Evolutionary conservation across 371 early-diverging fungal genomes (phyloP), one percentile per base, ranked within the genome.

Genomic region (Mucor sp.): DNA sequence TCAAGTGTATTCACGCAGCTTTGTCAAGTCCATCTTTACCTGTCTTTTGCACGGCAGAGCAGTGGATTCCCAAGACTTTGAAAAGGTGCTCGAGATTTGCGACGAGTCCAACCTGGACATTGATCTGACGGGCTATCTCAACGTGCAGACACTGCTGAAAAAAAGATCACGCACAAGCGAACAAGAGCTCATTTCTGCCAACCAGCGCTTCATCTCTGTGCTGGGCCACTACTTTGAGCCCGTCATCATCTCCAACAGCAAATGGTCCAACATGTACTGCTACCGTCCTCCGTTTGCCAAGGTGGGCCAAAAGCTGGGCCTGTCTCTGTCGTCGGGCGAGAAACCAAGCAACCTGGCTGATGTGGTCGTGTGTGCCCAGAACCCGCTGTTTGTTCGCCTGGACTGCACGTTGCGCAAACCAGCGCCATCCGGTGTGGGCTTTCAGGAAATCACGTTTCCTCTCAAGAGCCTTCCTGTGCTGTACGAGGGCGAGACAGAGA

Each of bases 101-200:
- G 80, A 84, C 25, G 86, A 90, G 58, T 82, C 86, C 1, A 77
- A 78, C n/a, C 71, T 93, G 32, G 89, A 90, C 58, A 87, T 93
- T 60, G 91, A 93, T 67, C 73, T 94, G 11, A 92, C 94, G 1
- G 86, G 83, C 0, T 92, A 89, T 65, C 67, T 94, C 2, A 93
- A 94, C 66, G 90, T 89, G 0, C 83, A 90, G 61, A 83, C 89
- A 6, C 72, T 88, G 53, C 74, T 84, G 4, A 70, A 67, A 32
- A 58, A 64, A 21, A 47, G 64, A 12, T 72, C 71, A 0, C 33
- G 74, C 9, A 68, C 69, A n/a, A 70, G 71, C 61, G 76, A 74
- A n/a, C 84, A 83, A 35, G 88, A 85, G 14, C 64, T 82, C 0
- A 53, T 71, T 1, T 80, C 80, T n/a, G 77, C 87, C 6, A 80